These are phyloP conservation scores for Adiantum capillusveneris DNA, from an alignment of 75 land plant species.

Conservation along the genomic window DNA sequence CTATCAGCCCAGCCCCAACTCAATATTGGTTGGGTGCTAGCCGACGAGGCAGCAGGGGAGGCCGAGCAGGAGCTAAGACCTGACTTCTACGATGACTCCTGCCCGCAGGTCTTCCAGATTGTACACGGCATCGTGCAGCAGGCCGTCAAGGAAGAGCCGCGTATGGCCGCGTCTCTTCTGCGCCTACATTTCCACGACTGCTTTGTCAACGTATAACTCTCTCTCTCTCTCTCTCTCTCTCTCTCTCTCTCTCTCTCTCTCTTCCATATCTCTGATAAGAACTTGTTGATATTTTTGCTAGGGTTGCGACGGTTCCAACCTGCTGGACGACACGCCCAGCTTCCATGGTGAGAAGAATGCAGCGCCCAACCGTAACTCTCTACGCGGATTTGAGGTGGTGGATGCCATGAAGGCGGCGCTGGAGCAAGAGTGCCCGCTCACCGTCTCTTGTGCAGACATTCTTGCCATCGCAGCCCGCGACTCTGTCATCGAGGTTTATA, in stretches of 20 bases:
- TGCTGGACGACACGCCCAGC: not conserved
- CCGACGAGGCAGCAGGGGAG: no score
- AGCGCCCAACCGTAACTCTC: conserved; percentile 6
- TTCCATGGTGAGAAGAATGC: conserved; percentile 16
- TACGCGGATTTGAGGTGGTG: conserved; percentile 15
- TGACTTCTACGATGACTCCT: conserved; percentile 1
- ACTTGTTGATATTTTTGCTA: no score
- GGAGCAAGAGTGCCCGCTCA: conserved; percentile 9
- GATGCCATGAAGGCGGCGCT: conserved; percentile 13
- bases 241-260: no score
- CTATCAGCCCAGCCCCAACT: no score
- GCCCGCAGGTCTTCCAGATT: not conserved
- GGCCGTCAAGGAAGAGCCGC: conserved; percentile 5
- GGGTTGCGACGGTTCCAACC: no score
- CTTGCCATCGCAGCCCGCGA: conserved; percentile 18
- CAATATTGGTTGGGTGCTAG: no score
- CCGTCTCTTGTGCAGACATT: conserved; percentile 23
- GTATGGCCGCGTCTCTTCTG: conserved; percentile 12
- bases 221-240: no score
- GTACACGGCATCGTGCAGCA: not conserved
- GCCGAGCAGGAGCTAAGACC: no score
- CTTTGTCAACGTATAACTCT: no score
- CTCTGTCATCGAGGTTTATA: conserved; percentile 11
- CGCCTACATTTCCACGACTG: no score
- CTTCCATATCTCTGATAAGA: no score